Percentiles rank a stretch among this genome's conserved stretches.
phyloP scores from a whole-genome alignment of 2,329 filamentous ascomycete species.

The Fusarium solani-melongenae region DNA sequence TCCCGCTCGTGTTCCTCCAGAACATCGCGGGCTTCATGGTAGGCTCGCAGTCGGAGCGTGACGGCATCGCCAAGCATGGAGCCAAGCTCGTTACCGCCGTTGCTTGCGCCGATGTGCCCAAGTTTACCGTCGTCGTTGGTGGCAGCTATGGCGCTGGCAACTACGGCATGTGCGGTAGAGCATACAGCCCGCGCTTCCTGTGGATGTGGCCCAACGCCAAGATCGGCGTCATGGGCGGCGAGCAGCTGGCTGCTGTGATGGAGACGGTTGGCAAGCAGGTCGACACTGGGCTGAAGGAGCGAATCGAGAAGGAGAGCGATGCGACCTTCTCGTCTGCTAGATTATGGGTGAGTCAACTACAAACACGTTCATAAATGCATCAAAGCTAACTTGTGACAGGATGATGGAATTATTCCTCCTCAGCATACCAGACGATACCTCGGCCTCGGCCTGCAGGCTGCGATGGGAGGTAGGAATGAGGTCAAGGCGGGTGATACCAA shows the following conservation, averaged over 20 bases:
- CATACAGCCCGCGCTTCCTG: slow-evolving; percentile 89
- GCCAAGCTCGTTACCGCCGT: slow-evolving; percentile 97
- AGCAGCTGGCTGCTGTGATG: slow-evolving; percentile 94
- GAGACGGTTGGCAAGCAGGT: slow-evolving; percentile 87
- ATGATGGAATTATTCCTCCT: slow-evolving; percentile 84
- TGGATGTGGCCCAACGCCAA: slow-evolving; percentile 99
- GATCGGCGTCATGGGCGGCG: slow-evolving; percentile 94
- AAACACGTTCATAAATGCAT: not conserved
- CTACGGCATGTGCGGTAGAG: slow-evolving; percentile 97
- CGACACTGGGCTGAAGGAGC: slow-evolving; percentile 81
- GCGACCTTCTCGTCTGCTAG: slow-evolving; percentile 88
- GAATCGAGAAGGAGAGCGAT: slow-evolving; percentile 92
- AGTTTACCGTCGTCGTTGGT: slow-evolving; percentile 97
- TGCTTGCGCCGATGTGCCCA: slow-evolving; percentile 92
- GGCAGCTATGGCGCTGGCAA: slow-evolving; percentile 94
- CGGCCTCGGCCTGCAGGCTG: slow-evolving; percentile 77
- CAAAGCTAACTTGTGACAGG: slow-evolving; percentile 53
- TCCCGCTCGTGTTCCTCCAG: slow-evolving; percentile 92
- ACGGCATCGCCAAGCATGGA: slow-evolving; percentile 97
- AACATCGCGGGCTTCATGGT: slow-evolving; percentile 99
- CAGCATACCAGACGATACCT: slow-evolving; percentile 79
- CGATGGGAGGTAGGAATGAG: slow-evolving; percentile 74
- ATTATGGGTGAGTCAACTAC: slow-evolving; percentile 75
- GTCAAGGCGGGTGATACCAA: slow-evolving; percentile 70
- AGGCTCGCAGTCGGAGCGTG: slow-evolving; percentile 88